Conservation (phyloP, 1,284 basidiomycete genomes). For the Exobasidium cylindrosporum region DNA sequence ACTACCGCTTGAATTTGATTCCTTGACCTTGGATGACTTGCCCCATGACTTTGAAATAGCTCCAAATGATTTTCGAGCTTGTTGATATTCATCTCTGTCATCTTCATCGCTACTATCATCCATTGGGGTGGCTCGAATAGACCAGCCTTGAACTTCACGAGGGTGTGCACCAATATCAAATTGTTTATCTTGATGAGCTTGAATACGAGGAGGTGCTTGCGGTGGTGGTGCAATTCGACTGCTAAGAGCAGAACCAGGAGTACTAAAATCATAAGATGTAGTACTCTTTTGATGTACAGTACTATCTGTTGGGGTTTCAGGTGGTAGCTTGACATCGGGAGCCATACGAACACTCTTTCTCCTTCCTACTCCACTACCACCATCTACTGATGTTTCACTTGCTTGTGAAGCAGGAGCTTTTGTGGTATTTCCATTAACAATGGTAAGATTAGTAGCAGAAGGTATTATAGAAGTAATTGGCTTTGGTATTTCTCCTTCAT, state of each 20-base stretch:
- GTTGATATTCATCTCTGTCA: slow-evolving; percentile 41
- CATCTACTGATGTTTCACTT: slow-evolving; percentile 21
- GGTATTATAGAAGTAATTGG: slow-evolving; percentile 6
- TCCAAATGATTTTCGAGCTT: slow-evolving; percentile 45
- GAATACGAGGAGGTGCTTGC: slow-evolving; percentile 24
- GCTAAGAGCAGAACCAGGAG: slow-evolving; percentile 14
- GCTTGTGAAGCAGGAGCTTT: neutral
- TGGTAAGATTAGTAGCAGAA: neutral
- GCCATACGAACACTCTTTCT: slow-evolving; percentile 53
- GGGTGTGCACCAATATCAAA: slow-evolving; percentile 22
- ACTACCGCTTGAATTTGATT: neutral
- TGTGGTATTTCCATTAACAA: slow-evolving; percentile 7
- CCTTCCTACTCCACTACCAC: slow-evolving; percentile 24
- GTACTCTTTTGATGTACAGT: neutral
- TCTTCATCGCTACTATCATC: slow-evolving; percentile 30
- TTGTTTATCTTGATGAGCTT: slow-evolving; percentile 25
- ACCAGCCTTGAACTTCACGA: slow-evolving; percentile 40
- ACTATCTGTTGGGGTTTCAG: slow-evolving; percentile 36
- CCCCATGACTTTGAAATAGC: slow-evolving; percentile 39
- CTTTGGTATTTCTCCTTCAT: slow-evolving; percentile 3
- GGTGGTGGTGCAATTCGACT: slow-evolving; percentile 38
- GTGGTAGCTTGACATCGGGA: slow-evolving; percentile 44
- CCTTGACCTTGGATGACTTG: slow-evolving; percentile 27
- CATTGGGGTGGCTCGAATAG: slow-evolving; percentile 25
- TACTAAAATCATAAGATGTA: neutral